These are phyloP conservation scores for Polychaeton citri DNA, from an alignment of 2,329 filamentous ascomycete species.

Conservation along the genomic window DNA sequence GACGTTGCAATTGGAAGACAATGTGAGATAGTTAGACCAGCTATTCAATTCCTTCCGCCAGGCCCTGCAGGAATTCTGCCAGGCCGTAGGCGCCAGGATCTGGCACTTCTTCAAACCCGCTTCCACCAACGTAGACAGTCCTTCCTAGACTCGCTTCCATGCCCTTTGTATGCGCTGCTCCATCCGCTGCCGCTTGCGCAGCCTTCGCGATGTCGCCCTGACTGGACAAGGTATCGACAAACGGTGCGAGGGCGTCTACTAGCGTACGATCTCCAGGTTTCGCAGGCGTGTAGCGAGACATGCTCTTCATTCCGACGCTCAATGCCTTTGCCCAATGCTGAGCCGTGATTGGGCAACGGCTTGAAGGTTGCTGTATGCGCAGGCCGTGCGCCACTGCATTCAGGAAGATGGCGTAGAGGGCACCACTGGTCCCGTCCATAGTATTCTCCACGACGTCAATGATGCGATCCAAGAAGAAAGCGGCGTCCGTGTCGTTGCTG, in stretches of 20 bases:
- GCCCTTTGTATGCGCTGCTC: slow-evolving; percentile 71
- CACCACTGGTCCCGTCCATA: slow-evolving; percentile 67
- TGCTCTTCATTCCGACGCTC: slow-evolving; percentile 52
- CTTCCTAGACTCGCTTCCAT: slow-evolving; percentile 84
- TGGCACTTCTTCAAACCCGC: slow-evolving; percentile 57
- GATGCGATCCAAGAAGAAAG: slow-evolving; percentile 47
- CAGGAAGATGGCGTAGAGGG: slow-evolving; percentile 76
- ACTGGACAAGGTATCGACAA: slow-evolving; percentile 56
- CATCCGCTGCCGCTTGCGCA: slow-evolving; percentile 59
- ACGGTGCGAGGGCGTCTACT: slow-evolving; percentile 80
- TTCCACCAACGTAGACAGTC: slow-evolving; percentile 68
- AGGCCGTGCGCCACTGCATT: slow-evolving; percentile 67
- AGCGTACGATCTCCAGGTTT: slow-evolving; percentile 80
- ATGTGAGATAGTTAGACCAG: no score
- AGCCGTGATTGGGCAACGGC: slow-evolving; percentile 21
- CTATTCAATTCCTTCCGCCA: slow-evolving; percentile 46
- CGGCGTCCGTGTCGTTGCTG: slow-evolving; percentile 32
- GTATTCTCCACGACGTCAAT: slow-evolving; percentile 51
- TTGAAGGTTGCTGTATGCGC: slow-evolving; percentile 35
- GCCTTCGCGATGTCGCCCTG: slow-evolving; percentile 58
- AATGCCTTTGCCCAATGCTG: slow-evolving; percentile 55
- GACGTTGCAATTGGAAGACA: no score
- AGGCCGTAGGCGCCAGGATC: slow-evolving; percentile 71
- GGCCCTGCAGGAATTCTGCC: slow-evolving; percentile 65
- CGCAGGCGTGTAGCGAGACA: slow-evolving; percentile 79